Evolutionary conservation across 257 asterid genomes (phyloP), one percentile per base, ranked within the genome.

Genomic region (Scutellaria baicalensis): DNA sequence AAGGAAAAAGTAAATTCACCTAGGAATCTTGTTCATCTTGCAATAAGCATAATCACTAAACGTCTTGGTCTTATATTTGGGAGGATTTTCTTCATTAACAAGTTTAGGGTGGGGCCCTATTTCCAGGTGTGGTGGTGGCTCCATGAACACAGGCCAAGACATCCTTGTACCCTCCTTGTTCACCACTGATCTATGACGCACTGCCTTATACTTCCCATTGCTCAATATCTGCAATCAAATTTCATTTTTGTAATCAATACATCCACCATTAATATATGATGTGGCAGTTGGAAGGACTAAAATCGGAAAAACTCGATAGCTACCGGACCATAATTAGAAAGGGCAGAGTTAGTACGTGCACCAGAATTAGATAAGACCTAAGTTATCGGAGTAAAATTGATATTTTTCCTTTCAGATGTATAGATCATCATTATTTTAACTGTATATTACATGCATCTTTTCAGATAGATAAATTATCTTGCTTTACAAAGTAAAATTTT

Each of bases 61-160:
- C 52, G 78, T 88, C 72, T 84, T 84, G 76, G 86, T 82, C 85
- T 88, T 83, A 56, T 69, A 83, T 69, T 88, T 83, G 5, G 88
- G 61, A 6, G 79, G 89, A 45, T 78, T 83, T 38, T 77, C 13
- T 27, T 77, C 69, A 70, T 23, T 66, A 6, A 79, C 17, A 12
- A 83, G 82, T 63, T 85, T 79, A 8, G 84, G 78, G 9, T 59
- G 60, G 0, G 95, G 95, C 9, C 91, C 89, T 5, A 85, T 55
- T 60, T 83, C 83, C 51, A 66, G 74, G 38, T 80, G 59, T 3
- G 84, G 76, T 13, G 91, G 80, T 7, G 95, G 95, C 76, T 88
- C 89, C 76, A 88, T 72, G 75, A 85, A 84, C 27, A 84, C 89
- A 1, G 91, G 91, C 93, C 96, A 86, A 4, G 93, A 85, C 84